Conservation (phyloP, 768 basidiomycete species). For the Gyrodon lividus region DNA sequence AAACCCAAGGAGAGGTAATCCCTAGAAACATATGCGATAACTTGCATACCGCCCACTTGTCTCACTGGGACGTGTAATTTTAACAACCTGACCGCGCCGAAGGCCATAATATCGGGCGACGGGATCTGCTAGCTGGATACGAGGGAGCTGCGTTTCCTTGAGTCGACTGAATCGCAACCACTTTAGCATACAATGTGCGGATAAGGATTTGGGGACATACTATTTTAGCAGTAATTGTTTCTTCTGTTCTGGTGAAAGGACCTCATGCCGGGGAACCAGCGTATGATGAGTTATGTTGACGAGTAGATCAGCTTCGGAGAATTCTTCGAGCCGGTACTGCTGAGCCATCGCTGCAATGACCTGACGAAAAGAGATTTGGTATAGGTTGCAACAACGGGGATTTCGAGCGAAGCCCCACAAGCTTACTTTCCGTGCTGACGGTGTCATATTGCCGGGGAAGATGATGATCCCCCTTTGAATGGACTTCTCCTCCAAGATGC, state of each 20-base stretch:
- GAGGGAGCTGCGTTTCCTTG: conserved; percentile 96
- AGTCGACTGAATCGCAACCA: conserved; percentile 62
- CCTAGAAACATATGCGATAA: conserved; percentile 86
- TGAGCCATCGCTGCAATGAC: conserved; percentile 88
- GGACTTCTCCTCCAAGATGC: conserved; percentile 87
- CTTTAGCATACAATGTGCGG: conserved; percentile 8
- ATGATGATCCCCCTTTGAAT: conserved; percentile 93
- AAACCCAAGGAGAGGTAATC: background rate
- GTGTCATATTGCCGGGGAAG: conserved; percentile 95
- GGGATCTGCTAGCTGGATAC: conserved; percentile 94
- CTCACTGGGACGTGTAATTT: conserved; percentile 96
- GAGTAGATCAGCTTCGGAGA: conserved; percentile 92
- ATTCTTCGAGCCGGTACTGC: conserved; percentile 90
- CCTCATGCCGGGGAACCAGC: conserved; percentile 90
- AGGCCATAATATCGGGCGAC: conserved; percentile 99
- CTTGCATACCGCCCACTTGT: conserved; percentile 93
- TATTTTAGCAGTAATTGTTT: conserved; percentile 85
- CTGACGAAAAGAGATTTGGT: conserved; percentile 41
- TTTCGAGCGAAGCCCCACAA: background rate
- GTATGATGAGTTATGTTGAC: conserved; percentile 98
- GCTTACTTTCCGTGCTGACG: conserved; percentile 88
- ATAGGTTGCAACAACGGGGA: background rate
- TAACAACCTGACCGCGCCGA: conserved; percentile 93
- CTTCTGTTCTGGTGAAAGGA: conserved; percentile 85
- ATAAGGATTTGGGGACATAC: conserved; percentile 50